phyloP scores from a whole-genome alignment of 192 early-diverging fungal genomes.

The Backusella tarrabulga region DNA sequence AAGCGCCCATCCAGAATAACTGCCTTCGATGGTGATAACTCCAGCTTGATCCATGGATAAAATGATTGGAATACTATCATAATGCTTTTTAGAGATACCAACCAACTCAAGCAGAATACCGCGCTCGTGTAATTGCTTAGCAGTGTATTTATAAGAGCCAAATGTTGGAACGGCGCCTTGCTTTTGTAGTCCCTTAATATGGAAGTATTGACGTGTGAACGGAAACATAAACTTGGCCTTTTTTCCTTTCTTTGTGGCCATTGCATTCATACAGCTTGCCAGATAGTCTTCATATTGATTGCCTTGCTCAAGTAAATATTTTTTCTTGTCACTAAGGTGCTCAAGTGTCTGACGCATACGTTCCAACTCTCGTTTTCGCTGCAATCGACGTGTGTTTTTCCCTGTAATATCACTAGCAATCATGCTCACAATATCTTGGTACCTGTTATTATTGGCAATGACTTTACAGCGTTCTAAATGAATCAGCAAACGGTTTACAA shows the following conservation, averaged over 20 bases:
- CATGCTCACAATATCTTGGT: constrained; percentile 91
- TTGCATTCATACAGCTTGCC: constrained; percentile 83
- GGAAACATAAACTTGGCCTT: constrained; percentile 71
- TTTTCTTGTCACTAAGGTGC: constrained; percentile 81
- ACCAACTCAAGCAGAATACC: constrained; percentile 88
- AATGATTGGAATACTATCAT: constrained; percentile 84
- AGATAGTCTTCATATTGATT: constrained; percentile 93
- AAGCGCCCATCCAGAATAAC: constrained; percentile 70
- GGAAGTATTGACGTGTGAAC: constrained; percentile 97
- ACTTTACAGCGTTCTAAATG: constrained; percentile 77
- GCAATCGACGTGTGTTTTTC: constrained; percentile 82
- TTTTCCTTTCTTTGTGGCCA: constrained; percentile 66
- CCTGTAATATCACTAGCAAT: constrained; percentile 94
- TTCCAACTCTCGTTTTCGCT: constrained; percentile 69
- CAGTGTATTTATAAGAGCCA: constrained; percentile 98
- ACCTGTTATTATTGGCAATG: constrained; percentile 70
- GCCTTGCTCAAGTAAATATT: constrained; percentile 83
- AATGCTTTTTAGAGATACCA: constrained; percentile 80
- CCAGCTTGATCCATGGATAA: constrained; percentile 93
- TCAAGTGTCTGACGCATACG: constrained; percentile 75
- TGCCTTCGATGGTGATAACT: constrained; percentile 86
- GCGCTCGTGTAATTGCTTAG: constrained; percentile 88
- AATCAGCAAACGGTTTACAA: constrained; percentile 79
- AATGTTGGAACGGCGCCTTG: constrained; percentile 90
- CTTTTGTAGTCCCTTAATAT: constrained; percentile 81